Conservation (phyloP, 2,329 filamentous ascomycete genomes). For the Talaromyces islandicus region DNA sequence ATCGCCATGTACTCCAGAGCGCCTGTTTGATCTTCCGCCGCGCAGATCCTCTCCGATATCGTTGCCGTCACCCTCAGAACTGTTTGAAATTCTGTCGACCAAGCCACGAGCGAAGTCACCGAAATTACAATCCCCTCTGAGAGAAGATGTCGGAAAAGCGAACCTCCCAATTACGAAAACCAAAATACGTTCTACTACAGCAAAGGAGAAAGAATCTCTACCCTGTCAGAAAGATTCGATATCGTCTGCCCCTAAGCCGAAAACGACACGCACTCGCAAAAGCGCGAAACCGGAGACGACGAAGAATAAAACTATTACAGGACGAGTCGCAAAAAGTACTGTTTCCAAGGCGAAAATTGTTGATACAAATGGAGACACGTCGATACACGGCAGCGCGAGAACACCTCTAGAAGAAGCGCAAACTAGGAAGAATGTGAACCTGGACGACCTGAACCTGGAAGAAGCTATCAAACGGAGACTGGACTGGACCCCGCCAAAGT, state of each 20-base stretch:
- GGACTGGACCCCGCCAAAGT: conserved; percentile 63
- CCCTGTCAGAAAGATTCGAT: conserved; percentile 6
- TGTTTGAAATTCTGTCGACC: conserved; percentile 12
- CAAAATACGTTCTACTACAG: conserved; percentile 5
- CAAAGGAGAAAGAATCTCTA: neutral
- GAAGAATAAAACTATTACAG: conserved; percentile 29
- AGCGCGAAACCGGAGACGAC: conserved; percentile 14
- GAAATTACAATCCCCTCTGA: conserved; percentile 5
- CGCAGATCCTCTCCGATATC: conserved; percentile 19
- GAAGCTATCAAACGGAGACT: conserved; percentile 50
- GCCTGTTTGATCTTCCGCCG: conserved; percentile 15
- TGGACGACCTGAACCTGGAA: conserved; percentile 26
- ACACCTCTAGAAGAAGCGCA: neutral
- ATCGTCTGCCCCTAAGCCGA: conserved; percentile 15
- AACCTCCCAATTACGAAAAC: conserved; percentile 1
- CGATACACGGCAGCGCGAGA: neutral
- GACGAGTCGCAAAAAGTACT: conserved; percentile 28
- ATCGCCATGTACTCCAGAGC: conserved; percentile 12
- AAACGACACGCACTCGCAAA: conserved; percentile 11
- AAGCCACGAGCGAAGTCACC: neutral
- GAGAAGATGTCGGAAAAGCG: conserved; percentile 7
- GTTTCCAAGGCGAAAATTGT: conserved; percentile 1
- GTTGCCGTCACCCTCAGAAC: conserved; percentile 21
- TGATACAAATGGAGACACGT: neutral
- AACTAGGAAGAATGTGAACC: conserved; percentile 14